Evolutionary conservation across 371 early-diverging fungal genomes (phyloP), one percentile per base, ranked within the genome.

Genomic region (Mucor velutinosus): DNA sequence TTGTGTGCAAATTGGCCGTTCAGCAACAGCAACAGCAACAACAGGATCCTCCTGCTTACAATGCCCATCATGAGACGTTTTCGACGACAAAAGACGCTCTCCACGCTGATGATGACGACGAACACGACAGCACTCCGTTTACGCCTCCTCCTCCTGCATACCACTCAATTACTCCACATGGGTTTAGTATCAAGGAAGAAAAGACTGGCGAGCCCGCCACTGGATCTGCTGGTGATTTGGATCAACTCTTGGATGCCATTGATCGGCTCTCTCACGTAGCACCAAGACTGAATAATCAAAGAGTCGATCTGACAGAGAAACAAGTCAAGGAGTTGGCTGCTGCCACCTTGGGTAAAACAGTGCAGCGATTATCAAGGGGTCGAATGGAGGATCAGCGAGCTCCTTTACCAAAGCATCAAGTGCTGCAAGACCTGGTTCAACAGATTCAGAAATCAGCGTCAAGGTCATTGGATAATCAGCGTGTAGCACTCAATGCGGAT

Each of bases 261-360:
- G 84, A 87, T 39, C 70, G 79, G 25, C 64, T 87, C 1, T 75
- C 81, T 4, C 58, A 67, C 23, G 76, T 81, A 7, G 80, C 82
- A 0, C 87, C 87, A 0, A 74, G 79, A 8, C 35, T 87, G 37
- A 82, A 84, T 27, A 73, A 87, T 60, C 88, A 87, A 58, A 73
- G 86, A 3, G 84, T 78, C 0, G 71, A 73, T 10, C 65, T 86
- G 64, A 75, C 76, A 7, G 75, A 81, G 8, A 69, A 74, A n/a
- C 79, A 85, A 33, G 76, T 79, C 1, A 64, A 73, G n/a, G 70
- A 70, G 60, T 21, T 82, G 47, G 76, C 76, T 41, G 73, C 75
- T 29, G 75, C 76, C 7, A 75, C 74, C 0, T 57, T 82, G 17
- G 64, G 66, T 7, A 76, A 72, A 14, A 63, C 72, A 0, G 58